Conservation (phyloP, 164 flowering plant genomes). For the Aristolochia contorta region DNA sequence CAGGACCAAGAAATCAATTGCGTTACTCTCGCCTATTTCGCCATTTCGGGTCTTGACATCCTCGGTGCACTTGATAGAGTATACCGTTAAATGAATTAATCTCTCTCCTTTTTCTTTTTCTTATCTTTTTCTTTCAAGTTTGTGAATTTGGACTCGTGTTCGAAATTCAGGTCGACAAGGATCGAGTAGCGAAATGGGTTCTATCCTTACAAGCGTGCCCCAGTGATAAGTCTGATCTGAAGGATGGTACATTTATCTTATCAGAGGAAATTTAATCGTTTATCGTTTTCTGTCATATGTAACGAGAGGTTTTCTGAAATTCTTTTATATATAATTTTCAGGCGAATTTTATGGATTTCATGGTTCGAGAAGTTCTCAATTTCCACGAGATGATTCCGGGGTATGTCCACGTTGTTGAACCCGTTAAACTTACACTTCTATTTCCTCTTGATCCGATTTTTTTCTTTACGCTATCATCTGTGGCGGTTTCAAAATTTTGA, state of each 20-base stretch:
- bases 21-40: slow-evolving; percentile 87
- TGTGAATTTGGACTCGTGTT: not conserved
- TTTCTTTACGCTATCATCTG: not conserved
- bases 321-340: slow-evolving; percentile 13
- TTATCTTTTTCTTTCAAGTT: not conserved
- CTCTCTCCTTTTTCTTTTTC: not conserved
- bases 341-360: slow-evolving; percentile 80
- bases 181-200: slow-evolving; percentile 57
- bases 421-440: not conserved
- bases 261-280: not conserved
- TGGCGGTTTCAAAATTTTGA: not conserved
- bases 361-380: slow-evolving; percentile 74
- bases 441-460: not conserved
- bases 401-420: slow-evolving; percentile 25
- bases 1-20: slow-evolving; percentile 81
- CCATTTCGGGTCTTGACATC: slow-evolving; percentile 67
- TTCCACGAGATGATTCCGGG: slow-evolving; percentile 34
- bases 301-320: slow-evolving; percentile 3
- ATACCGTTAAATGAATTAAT: not conserved
- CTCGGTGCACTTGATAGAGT: slow-evolving; percentile 65
- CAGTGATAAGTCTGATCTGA: slow-evolving; percentile 22
- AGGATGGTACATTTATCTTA: slow-evolving; percentile 32
- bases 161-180: slow-evolving; percentile 60
- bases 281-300: not conserved
- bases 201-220: slow-evolving; percentile 75